These are phyloP conservation scores for Syncephalastrum sp. DNA, from an alignment of 371 early-diverging fungal genomes.

Conservation along the genomic window DNA sequence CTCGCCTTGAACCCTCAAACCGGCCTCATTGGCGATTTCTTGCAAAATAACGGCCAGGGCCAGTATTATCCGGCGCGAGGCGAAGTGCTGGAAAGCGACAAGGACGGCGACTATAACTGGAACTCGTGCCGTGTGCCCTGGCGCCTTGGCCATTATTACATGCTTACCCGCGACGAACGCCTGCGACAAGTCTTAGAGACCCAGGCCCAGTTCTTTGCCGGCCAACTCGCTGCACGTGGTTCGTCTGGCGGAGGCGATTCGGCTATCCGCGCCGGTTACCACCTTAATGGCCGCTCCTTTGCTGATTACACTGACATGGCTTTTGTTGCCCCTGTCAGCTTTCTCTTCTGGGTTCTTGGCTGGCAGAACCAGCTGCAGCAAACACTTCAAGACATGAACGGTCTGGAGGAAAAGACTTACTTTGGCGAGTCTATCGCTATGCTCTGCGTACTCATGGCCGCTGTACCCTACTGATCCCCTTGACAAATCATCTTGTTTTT, in stretches of 20 bases:
- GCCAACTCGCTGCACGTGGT: conserved; percentile 32
- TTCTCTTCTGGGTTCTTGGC: conserved; percentile 56
- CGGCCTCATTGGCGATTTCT: conserved; percentile 63
- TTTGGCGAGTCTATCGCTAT: conserved; percentile 66
- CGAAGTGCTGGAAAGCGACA: conserved; percentile 51
- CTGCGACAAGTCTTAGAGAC: conserved; percentile 50
- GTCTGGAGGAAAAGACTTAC: conserved; percentile 50
- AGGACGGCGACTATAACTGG: conserved; percentile 56
- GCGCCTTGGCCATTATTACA: conserved; percentile 61
- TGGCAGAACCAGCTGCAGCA: conserved; percentile 42
- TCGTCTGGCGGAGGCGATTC: conserved; percentile 31
- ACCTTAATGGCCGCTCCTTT: conserved; percentile 50
- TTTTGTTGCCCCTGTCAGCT: conserved; percentile 60
- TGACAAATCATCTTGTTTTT: too few species aligned
- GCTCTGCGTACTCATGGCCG: conserved; percentile 54
- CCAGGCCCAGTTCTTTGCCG: conserved; percentile 58
- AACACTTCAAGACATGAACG: conserved; percentile 49
- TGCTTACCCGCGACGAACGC: conserved; percentile 53
- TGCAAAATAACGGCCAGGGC: conserved; percentile 39
- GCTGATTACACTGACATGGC: conserved; percentile 62
- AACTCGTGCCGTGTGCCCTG: conserved; percentile 62
- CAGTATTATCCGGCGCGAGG: conserved; percentile 47
- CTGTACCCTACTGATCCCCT: conserved; percentile 30
- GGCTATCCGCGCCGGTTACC: conserved; percentile 57
- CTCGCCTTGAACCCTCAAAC: conserved; percentile 49